Evolutionary conservation across 2,329 filamentous ascomycete species (phyloP).

Genomic region (Lasiodiplodia citricola): DNA sequence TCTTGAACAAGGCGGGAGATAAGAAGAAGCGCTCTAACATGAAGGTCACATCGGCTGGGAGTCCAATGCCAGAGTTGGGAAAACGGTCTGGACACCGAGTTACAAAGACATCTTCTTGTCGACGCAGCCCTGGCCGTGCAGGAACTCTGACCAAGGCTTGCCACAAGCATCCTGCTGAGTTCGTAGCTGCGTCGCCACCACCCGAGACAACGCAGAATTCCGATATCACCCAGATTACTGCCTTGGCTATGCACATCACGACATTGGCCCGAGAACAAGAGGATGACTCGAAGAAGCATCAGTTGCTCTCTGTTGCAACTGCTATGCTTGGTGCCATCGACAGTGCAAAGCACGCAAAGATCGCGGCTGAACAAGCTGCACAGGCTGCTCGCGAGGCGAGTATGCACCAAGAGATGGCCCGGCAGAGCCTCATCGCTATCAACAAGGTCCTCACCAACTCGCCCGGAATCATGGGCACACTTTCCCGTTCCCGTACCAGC

Average conservation of each 20-base stretch:
- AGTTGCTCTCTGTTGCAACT: constrained; percentile 10
- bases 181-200: not conserved
- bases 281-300: constrained; percentile 4
- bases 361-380: constrained; percentile 32
- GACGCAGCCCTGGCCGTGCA: not conserved
- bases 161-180: constrained; percentile 3
- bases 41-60: not conserved
- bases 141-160: constrained; percentile 31
- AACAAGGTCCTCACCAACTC: constrained; percentile 16
- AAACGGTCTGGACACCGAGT: not conserved
- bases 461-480: not conserved
- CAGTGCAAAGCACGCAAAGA: constrained; percentile 31
- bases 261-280: constrained; percentile 7
- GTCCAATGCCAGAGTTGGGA: not conserved
- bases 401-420: constrained; percentile 29
- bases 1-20: not conserved
- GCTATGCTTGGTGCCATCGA: constrained; percentile 31
- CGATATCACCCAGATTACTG: constrained; percentile 1
- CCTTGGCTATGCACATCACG: constrained; percentile 8
- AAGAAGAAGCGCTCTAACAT: constrained; percentile 10
- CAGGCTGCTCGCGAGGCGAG: constrained; percentile 35
- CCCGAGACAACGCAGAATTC: not conserved
- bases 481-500: constrained; percentile 4
- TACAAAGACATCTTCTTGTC: not conserved
- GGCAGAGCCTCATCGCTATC: constrained; percentile 19